Base-by-base conservation (phyloP, 2,329 filamentous ascomycete species). In the Penicillium sp. region DNA sequence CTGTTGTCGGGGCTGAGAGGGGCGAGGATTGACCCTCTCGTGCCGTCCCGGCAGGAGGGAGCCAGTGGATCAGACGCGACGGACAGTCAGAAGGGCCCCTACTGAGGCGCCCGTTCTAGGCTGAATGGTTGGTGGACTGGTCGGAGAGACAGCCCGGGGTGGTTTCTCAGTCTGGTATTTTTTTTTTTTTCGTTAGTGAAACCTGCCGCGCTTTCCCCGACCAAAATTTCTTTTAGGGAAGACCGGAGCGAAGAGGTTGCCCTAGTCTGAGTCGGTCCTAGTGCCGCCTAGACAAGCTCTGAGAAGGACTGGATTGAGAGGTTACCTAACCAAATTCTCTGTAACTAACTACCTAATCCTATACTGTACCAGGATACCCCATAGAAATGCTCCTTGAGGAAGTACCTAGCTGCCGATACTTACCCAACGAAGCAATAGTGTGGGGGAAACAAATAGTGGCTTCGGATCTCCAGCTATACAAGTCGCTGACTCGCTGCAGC, bases 151-250 rank as follows among this genome's bases (percentile, higher is more conserved):
- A n/a, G 25, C 14, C 43, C 7, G 43, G 42, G 43, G 43, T n/a
- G 11, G 31, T 31, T n/a, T 31, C 31, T 31, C 8, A 31, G 22
- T 47, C 43, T 47, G 22, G 25, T 47, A 47, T 47, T 47, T 47
- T 47, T 17, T 47, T 47, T 28, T 45, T 47, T 31, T 31, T 14
- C 25, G 25, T 15, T 25, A 20, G 43, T 53, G 12, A 20, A 54
- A 48, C 43, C 50, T 57, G 35, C 58, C 50, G 54, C 58, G 37
- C 49, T 57, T 57, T 59, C 57, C 52, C 41, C 12, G 31, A 5
- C 12, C 54, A n/a, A 49, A 58, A 41, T 11, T 47, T 28, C 12
- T n/a, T 31, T 47, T 47, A 10, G 25, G 25, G 34, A 25, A 41
- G 15, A n/a, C 7, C 17, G 11, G n/a, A 14, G 45, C 45, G 22